These are phyloP conservation scores for Urochloa ruziziensis DNA, from an alignment of 176 grass and related monocot genomes.

Conservation along the genomic window DNA sequence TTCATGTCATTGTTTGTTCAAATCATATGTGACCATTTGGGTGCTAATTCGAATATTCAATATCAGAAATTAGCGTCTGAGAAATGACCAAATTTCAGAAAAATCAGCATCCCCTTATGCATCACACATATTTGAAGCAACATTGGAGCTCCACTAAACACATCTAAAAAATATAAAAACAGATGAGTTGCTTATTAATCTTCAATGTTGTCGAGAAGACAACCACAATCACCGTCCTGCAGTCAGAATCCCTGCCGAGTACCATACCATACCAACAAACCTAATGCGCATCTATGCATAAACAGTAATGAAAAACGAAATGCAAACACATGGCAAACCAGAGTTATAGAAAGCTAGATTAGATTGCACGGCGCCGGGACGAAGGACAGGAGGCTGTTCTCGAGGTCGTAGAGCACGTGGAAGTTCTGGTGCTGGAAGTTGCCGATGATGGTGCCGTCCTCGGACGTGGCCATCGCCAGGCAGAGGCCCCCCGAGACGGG, in stretches of 20 bases:
- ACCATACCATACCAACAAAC: neutral
- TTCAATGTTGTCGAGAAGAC: neutral
- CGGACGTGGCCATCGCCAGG: slow-evolving; percentile 43
- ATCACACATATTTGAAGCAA: no score
- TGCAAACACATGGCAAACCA: neutral
- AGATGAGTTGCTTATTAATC: neutral
- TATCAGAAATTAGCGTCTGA: no score
- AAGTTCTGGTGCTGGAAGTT: slow-evolving; percentile 58
- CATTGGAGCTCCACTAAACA: no score
- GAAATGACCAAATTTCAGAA: no score
- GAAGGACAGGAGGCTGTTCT: slow-evolving; percentile 55
- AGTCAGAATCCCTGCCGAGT: neutral
- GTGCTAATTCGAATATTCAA: no score
- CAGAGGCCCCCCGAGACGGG: slow-evolving; percentile 31
- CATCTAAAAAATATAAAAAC: neutral
- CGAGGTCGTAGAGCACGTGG: slow-evolving; percentile 55
- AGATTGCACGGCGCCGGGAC: slow-evolving; percentile 41
- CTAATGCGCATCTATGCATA: neutral
- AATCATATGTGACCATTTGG: no score
- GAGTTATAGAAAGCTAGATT: slow-evolving; percentile 8
- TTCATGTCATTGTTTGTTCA: no score
- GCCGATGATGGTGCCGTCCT: slow-evolving; percentile 47
- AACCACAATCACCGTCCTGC: neutral
- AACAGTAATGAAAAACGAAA: neutral
- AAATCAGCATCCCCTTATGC: no score